A percentile compares a stretch with the other conserved stretches of the same genome.
phyloP scores from a whole-genome alignment of 2,329 filamentous ascomycete genomes.

The Phyllosticta citrichinensis region DNA sequence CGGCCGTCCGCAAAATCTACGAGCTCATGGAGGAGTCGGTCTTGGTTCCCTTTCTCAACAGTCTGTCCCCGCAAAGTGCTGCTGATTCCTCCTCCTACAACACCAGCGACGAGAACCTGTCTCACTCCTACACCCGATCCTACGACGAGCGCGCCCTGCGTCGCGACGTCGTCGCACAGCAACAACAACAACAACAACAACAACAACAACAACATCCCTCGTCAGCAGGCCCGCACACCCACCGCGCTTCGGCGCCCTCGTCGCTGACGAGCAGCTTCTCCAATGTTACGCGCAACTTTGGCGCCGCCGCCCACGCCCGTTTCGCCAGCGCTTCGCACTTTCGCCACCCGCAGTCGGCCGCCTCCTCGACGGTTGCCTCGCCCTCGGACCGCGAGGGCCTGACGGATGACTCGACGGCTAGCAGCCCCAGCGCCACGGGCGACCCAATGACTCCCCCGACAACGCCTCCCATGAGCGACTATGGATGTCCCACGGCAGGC shows the following conservation, averaged over 20 bases:
- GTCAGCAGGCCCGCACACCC: slow-evolving; percentile 6
- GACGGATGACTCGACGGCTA: slow-evolving; percentile 54
- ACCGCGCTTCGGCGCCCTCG: slow-evolving; percentile 30
- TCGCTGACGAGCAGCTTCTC: slow-evolving; percentile 22
- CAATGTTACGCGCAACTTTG: slow-evolving; percentile 13
- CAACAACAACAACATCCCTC: neutral
- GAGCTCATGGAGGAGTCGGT: slow-evolving; percentile 98
- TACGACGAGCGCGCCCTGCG: slow-evolving; percentile 32
- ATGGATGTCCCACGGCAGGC: slow-evolving; percentile 14
- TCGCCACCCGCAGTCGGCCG: slow-evolving; percentile 7
- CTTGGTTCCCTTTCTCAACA: slow-evolving; percentile 81
- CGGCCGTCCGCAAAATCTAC: slow-evolving; percentile 79
- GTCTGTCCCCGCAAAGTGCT: slow-evolving; percentile 42
- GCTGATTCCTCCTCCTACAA: slow-evolving; percentile 32
- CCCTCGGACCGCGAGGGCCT: slow-evolving; percentile 26
- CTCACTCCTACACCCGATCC: slow-evolving; percentile 29
- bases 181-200: neutral
- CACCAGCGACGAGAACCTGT: slow-evolving; percentile 29
- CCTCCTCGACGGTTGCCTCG: slow-evolving; percentile 16
- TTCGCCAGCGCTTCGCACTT: slow-evolving; percentile 22
- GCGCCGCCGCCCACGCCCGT: slow-evolving; percentile 18
- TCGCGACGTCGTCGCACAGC: slow-evolving; percentile 15
- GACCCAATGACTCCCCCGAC: slow-evolving; percentile 58
- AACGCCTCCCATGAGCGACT: slow-evolving; percentile 48
- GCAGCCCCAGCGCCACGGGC: slow-evolving; percentile 13